These are phyloP conservation scores for Diaporthe ampelina DNA, from an alignment of 2,329 filamentous ascomycete species.

Conservation along the genomic window DNA sequence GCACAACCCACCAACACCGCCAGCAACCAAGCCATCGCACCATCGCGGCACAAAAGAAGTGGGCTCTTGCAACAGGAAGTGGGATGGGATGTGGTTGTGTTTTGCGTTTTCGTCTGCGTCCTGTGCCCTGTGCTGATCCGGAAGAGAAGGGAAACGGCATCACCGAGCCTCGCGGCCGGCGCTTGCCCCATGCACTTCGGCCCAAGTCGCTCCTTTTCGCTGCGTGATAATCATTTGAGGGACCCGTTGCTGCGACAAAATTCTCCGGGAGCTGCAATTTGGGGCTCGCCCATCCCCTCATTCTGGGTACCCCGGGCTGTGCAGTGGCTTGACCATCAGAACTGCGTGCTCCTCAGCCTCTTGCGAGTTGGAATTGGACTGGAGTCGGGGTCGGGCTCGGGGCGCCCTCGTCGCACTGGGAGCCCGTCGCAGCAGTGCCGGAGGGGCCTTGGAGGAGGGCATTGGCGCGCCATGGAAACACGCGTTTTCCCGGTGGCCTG, in stretches of 20 bases:
- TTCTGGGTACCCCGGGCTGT: constrained; percentile 26
- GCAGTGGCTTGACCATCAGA: constrained; percentile 23
- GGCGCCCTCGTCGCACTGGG: background rate
- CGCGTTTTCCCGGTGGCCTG: constrained; percentile 29
- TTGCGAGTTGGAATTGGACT: constrained; percentile 3
- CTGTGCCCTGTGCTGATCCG: constrained; percentile 27
- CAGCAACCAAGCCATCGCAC: constrained; percentile 7
- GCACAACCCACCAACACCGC: background rate
- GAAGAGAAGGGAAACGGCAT: constrained; percentile 26
- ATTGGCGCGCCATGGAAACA: background rate
- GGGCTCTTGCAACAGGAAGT: background rate
- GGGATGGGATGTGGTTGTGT: constrained; percentile 5
- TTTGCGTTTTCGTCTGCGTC: background rate
- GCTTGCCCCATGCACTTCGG: constrained; percentile 21
- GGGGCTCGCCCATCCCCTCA: constrained; percentile 16
- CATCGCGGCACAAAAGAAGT: constrained; percentile 21
- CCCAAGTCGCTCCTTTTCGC: constrained; percentile 33
- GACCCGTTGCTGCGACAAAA: constrained; percentile 31
- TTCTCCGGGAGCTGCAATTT: constrained; percentile 29
- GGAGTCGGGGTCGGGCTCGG: constrained; percentile 1
- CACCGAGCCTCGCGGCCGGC: constrained; percentile 27
- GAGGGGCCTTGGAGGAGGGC: background rate
- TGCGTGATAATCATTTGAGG: constrained; percentile 34
- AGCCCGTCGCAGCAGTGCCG: background rate
- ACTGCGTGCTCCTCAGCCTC: background rate